phyloP scores from a whole-genome alignment of 1,284 basidiomycete species.

The Prillingera fragicola region DNA sequence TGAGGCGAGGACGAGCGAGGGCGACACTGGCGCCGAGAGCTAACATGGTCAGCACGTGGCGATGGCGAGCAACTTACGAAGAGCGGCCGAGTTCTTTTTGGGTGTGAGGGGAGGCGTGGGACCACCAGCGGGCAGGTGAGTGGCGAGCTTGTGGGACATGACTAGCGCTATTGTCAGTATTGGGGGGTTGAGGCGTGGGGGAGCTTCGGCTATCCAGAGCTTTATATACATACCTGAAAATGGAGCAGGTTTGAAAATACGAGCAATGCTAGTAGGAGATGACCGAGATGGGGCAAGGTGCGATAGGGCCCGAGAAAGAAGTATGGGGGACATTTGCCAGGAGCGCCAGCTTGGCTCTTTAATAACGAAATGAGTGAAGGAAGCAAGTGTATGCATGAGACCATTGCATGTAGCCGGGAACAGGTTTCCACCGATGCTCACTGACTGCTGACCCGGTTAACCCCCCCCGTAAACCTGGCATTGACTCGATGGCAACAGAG shows the following conservation, averaged over 20 bases:
- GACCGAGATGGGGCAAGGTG: not conserved
- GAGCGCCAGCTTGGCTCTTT: not conserved
- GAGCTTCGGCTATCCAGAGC: not conserved
- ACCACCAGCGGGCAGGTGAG: conserved; percentile 6
- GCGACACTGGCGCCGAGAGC: conserved; percentile 9
- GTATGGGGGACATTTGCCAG: not conserved
- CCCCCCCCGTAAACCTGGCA: too few species aligned
- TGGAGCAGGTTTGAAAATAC: not conserved
- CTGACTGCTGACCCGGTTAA: too few species aligned
- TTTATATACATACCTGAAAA: not conserved
- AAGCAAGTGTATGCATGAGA: too few species aligned
- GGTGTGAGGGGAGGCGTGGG: conserved; percentile 17
- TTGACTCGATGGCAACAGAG: too few species aligned
- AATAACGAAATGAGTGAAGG: not conserved
- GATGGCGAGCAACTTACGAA: conserved; percentile 5
- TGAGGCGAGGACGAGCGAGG: conserved; percentile 7
- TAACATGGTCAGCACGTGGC: not conserved
- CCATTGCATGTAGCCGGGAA: too few species aligned
- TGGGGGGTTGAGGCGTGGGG: conserved; percentile 1
- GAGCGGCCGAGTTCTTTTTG: conserved; percentile 15
- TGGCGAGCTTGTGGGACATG: conserved; percentile 9
- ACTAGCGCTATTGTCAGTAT: conserved; percentile 2
- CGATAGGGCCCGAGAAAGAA: conserved; percentile 1
- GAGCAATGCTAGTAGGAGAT: not conserved
- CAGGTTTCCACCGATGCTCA: too few species aligned